phyloP scores from a whole-genome alignment of 345 rosid species.

The Aethionema arabicum region DNA sequence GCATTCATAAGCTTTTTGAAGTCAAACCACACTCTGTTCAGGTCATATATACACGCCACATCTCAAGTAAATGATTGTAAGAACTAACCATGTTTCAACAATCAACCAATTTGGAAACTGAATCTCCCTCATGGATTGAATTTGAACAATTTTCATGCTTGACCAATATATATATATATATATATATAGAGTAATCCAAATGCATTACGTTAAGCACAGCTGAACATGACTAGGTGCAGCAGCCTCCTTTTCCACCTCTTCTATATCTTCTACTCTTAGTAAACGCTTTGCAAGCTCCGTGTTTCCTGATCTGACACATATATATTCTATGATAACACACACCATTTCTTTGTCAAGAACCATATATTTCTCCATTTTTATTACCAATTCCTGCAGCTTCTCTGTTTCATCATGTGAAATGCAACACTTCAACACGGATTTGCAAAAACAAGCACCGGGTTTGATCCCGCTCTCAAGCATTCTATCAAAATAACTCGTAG shows the following conservation, averaged over 20 bases:
- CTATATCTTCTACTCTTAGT: constrained; percentile 25
- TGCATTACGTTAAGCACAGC: too few species aligned
- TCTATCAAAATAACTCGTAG: constrained; percentile 41
- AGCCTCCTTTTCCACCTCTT: constrained; percentile 3
- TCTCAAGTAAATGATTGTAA: too few species aligned
- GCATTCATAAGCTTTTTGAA: too few species aligned
- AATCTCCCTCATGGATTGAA: too few species aligned
- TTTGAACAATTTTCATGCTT: too few species aligned
- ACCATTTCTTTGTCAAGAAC: constrained; percentile 40
- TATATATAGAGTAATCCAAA: too few species aligned
- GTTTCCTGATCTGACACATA: constrained; percentile 37
- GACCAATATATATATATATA: too few species aligned
- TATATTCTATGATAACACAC: constrained; percentile 41
- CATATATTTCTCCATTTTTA: constrained; percentile 42
- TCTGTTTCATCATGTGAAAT: constrained; percentile 37
- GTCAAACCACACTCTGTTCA: too few species aligned
- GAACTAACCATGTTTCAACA: too few species aligned
- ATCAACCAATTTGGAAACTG: too few species aligned
- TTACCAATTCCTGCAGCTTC: constrained; percentile 43
- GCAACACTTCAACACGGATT: constrained; percentile 47
- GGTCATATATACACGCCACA: too few species aligned
- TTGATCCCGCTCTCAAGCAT: constrained; percentile 31
- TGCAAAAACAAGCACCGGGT: constrained; percentile 36
- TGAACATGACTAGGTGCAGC: too few species aligned
- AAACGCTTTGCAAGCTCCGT: background rate